Evolutionary conservation across 768 basidiomycete genomes (phyloP), one percentile per base, ranked within the genome.

Genomic region (Rhizopogon vinicolor): DNA sequence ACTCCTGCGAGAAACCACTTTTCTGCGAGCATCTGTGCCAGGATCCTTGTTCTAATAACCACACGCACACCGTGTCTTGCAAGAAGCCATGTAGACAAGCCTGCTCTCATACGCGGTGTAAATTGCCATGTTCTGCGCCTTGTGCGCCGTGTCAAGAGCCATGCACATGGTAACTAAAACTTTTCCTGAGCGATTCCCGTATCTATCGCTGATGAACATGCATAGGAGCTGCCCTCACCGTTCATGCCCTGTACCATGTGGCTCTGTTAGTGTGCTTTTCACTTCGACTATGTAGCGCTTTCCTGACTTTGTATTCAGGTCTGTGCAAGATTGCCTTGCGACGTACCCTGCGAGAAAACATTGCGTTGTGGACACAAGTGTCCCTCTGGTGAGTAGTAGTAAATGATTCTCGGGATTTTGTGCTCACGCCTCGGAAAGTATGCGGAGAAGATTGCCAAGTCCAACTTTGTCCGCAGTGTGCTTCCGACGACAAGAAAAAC

Each of bases 281-380:
- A 50, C 22, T 3, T 9, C n/a, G 7, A 33, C n/a, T 51, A 6
- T 14, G 35, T 7, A 28, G 29, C 5, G 14, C 5, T 57, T 39
- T 51, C 41, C 31, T 58, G 10, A 54, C 41, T 3, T 41, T 31
- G 31, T 50, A 4, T 18, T 5, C 46, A 87, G 86, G 74, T 85
- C 19, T 90, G 88, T 64, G 72, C 79, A 3, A 77, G 86, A 3
- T 64, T 86, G 1, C 87, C 87, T 2, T 88, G 87, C 58, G 82
- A 89, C 56, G 52, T 65, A 44, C 77, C 74, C 0, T 89, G 87
- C 54, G 59, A 67, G 13, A 72, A 72, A 12, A n/a, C 51, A 0
- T 73, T 89, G 10, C 2, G 41, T 6, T 89, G 87, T 63, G 84
- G 85, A 9, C 86, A 88, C 63, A 72, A 60, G 37, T 89, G 88